Evolutionary conservation across 2,329 filamentous ascomycete genomes (phyloP), one percentile per base, ranked within the genome.

Genomic region (Venturia nashicola): DNA sequence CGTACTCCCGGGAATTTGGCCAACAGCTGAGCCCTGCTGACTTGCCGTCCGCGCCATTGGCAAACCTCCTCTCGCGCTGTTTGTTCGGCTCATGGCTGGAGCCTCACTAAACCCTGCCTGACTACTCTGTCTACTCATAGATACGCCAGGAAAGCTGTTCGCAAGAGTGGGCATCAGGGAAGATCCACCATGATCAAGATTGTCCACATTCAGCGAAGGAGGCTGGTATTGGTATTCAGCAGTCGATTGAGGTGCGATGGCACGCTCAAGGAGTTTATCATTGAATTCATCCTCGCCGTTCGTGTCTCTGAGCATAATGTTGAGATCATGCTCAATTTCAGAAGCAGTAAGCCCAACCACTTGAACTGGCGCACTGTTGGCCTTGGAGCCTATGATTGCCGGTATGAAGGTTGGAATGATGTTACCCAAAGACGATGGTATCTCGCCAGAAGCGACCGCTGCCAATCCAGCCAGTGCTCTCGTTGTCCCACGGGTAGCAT

Each of bases 381-480:
- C 72, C 61, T 80, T 79, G 39, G 73, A 73, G 65, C 78, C 77
- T 32, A 78, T 75, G 63, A 77, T 76, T 43, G 76, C 76, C 61
- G 75, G 73, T 20, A 80, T 39, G 54, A 48, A 59, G 14, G 60
- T 46, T 27, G 65, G 65, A 5, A 67, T 39, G 43, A 72, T 72
- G 67, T 72, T 71, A 18, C 76, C 74, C 59, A 78, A 70, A 36
- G 51, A 57, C 36, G 51, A 57, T 32, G 68, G 65, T 18, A 67
- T 67, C 23, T 69, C 67, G 48, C 71, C 68, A 68, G 72, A 75
- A 2, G 74, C 74, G 16, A 76, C 73, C 14, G 73, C 79, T 0
- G 82, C 80, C 23, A 85, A 76, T 66, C 85, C 82, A 14, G 79
- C 80, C 48, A 86, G 76, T 7, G 82, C 79, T 63, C 82, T 76